Conservation (phyloP, 2,329 filamentous ascomycete genomes). For the Neoarthrinium moseri region DNA sequence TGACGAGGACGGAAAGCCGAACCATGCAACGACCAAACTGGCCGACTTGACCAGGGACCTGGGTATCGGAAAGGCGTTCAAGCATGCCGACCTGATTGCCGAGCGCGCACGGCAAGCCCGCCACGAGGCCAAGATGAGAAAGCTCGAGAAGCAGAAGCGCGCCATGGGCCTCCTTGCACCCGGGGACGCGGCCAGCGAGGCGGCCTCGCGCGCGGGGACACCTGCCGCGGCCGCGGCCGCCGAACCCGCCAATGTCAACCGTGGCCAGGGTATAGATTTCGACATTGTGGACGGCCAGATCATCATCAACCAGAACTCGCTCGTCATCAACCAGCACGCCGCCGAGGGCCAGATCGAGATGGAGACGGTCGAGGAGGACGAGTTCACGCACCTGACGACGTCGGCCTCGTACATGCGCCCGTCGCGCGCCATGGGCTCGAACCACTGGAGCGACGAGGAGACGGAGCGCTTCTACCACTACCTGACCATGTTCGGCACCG, state of each 20-base stretch:
- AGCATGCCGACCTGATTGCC: conserved; percentile 70
- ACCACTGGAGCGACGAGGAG: conserved; percentile 68
- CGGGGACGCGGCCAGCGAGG: conserved; percentile 16
- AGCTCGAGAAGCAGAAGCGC: conserved; percentile 33
- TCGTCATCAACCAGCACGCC: conserved; percentile 68
- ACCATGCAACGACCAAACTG: conserved; percentile 68
- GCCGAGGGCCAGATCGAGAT: conserved; percentile 44
- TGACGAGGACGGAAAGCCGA: conserved; percentile 61
- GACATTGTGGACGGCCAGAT: conserved; percentile 71
- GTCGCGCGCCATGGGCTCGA: conserved; percentile 61
- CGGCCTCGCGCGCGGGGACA: conserved; percentile 14
- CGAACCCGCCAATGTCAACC: conserved; percentile 15
- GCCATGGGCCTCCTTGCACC: conserved; percentile 21
- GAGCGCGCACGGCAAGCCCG: conserved; percentile 56
- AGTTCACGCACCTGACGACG: conserved; percentile 72
- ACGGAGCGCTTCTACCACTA: conserved; percentile 77
- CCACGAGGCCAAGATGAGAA: conserved; percentile 35
- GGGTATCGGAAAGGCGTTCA: conserved; percentile 72
- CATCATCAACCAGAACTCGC: conserved; percentile 66
- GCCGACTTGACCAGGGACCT: conserved; percentile 69
- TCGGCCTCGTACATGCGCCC: conserved; percentile 62
- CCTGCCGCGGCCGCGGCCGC: conserved; percentile 20
- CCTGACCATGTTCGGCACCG: conserved; percentile 75
- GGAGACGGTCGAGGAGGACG: conserved; percentile 72
- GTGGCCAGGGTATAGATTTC: conserved; percentile 28